Evolutionary conservation across 2,329 filamentous ascomycete species (phyloP).

Genomic region (Pseudogymnoascus verrucosus): DNA sequence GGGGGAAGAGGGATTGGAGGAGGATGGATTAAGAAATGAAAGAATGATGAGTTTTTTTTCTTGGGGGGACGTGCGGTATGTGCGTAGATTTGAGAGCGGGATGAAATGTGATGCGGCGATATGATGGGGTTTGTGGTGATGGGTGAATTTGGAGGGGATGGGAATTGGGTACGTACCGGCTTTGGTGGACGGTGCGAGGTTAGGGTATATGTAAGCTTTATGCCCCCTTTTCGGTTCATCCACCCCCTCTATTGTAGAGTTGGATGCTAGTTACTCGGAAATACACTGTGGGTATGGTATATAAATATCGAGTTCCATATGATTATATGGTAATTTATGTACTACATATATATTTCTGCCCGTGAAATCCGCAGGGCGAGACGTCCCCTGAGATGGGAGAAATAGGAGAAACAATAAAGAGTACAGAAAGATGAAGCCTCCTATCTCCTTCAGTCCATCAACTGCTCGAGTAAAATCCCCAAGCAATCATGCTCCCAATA

Average conservation of each 20-base stretch:
- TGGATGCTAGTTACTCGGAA: background rate
- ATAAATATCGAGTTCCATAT: background rate
- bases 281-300: background rate
- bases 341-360: background rate
- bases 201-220: background rate
- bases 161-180: background rate
- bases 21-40: background rate
- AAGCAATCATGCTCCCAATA: background rate
- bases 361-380: background rate
- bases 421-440: background rate
- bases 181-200: background rate
- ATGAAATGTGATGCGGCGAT: background rate
- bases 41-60: background rate
- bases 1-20: too few relatives aligned
- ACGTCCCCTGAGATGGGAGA: background rate
- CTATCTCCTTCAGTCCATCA: background rate
- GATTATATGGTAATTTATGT: background rate
- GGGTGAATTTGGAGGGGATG: background rate
- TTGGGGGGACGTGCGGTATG: background rate
- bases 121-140: background rate
- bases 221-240: background rate
- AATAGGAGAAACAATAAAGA: background rate
- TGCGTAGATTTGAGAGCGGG: background rate
- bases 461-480: background rate
- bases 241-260: background rate